phyloP scores from a whole-genome alignment of 345 rosid genomes.

The Eucalyptus decipiens region DNA sequence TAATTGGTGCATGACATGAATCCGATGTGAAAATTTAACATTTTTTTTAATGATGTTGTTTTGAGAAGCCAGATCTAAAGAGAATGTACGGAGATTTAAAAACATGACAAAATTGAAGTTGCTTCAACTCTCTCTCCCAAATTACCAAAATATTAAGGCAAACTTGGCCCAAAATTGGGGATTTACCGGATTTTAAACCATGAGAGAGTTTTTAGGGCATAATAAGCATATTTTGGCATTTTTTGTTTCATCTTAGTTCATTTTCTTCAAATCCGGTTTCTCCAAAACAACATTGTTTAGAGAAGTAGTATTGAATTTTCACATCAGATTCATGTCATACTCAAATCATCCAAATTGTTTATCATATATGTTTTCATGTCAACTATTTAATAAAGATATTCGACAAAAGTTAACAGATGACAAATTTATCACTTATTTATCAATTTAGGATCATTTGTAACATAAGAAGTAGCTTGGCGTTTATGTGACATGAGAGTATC shows the following conservation, averaged over 20 bases:
- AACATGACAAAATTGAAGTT: neutral
- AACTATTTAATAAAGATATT: too few species aligned
- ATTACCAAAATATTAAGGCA: neutral
- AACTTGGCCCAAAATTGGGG: neutral
- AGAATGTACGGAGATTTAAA: neutral
- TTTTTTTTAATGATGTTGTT: neutral
- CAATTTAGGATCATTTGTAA: too few species aligned
- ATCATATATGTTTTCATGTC: neutral
- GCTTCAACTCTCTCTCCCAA: neutral
- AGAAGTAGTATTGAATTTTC: too few species aligned
- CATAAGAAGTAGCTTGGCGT: fast-evolving
- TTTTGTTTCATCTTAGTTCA: neutral
- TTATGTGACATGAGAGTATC: neutral
- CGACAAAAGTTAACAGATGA: neutral
- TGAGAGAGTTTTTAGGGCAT: neutral
- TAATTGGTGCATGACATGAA: neutral
- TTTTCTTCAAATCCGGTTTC: neutral
- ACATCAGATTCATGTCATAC: neutral
- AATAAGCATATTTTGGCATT: neutral
- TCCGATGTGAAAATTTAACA: neutral
- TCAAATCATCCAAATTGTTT: neutral
- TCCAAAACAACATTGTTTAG: neutral
- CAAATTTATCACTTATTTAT: too few species aligned
- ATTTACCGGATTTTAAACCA: neutral
- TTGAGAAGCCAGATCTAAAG: neutral